Evolutionary conservation across 2,329 filamentous ascomycete species (phyloP).

Genomic region (Calycina herbarum): DNA sequence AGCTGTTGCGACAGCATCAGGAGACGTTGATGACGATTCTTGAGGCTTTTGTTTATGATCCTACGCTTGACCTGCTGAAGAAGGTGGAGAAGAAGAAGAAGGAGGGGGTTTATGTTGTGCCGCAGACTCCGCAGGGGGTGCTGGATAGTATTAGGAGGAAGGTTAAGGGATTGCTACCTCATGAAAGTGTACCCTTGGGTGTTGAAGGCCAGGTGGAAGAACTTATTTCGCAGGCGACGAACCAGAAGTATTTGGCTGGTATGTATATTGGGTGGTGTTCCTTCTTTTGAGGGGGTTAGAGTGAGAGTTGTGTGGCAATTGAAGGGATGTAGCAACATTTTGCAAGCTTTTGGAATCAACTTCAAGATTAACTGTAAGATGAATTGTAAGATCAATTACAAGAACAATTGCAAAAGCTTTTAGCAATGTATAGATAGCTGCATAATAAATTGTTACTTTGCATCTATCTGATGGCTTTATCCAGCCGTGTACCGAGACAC

Average conservation of each 20-base stretch:
- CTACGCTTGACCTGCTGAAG: constrained; percentile 87
- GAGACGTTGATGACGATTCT: constrained; percentile 97
- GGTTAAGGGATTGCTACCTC: constrained; percentile 77
- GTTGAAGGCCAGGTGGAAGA: constrained; percentile 98
- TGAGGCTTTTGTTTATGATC: constrained; percentile 96
- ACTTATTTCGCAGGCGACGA: constrained; percentile 82
- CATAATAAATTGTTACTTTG: too few relatives aligned
- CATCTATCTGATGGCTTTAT: too few relatives aligned
- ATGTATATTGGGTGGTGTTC: constrained; percentile 98
- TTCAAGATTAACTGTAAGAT: too few relatives aligned
- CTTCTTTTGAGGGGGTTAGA: constrained; percentile 50
- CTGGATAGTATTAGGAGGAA: constrained; percentile 87
- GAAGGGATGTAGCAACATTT: neutral
- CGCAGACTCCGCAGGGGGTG: constrained; percentile 74
- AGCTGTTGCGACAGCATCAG: constrained; percentile 83
- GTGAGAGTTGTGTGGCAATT: neutral
- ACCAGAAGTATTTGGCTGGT: constrained; percentile 73
- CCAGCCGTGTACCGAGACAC: too few relatives aligned
- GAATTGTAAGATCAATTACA: too few relatives aligned
- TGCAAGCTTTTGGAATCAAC: too few relatives aligned
- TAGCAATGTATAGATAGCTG: too few relatives aligned
- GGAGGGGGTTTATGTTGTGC: constrained; percentile 45
- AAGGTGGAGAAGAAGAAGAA: constrained; percentile 57
- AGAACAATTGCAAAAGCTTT: too few relatives aligned
- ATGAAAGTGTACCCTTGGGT: constrained; percentile 88